These are phyloP conservation scores for Chlamydomonas schloesseri DNA, from an alignment of 139 green algal genomes.

Conservation along the genomic window DNA sequence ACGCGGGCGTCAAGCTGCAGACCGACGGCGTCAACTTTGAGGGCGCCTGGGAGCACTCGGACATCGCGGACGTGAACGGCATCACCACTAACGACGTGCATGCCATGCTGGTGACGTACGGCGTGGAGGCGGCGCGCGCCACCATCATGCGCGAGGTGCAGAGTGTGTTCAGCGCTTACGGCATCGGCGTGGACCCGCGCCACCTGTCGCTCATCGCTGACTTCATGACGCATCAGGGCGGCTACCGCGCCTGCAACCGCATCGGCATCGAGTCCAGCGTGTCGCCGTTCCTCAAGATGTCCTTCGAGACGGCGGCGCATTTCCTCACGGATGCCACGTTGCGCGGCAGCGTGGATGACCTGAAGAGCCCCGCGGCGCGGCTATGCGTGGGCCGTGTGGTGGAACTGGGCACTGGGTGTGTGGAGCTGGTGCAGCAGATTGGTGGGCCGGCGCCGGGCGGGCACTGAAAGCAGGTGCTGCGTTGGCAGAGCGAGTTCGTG, in stretches of 20 bases:
- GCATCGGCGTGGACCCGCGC: conserved; percentile 95
- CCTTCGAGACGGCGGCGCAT: conserved; percentile 95
- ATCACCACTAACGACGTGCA: conserved; percentile 92
- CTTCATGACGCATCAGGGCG: conserved; percentile 95
- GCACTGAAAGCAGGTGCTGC: background rate
- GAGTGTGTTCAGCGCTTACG: conserved; percentile 96
- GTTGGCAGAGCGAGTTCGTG: too few species aligned
- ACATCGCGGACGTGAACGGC: conserved; percentile 78
- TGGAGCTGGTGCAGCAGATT: conserved; percentile 49
- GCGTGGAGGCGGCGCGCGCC: conserved; percentile 95
- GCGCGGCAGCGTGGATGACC: conserved; percentile 74
- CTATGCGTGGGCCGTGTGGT: conserved; percentile 84
- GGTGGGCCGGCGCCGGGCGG: background rate
- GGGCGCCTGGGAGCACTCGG: conserved; percentile 71
- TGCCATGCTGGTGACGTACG: conserved; percentile 85
- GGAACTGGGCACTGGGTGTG: conserved; percentile 79
- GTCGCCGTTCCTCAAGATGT: conserved; percentile 96
- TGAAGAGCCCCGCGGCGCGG: conserved; percentile 80
- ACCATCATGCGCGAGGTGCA: conserved; percentile 89
- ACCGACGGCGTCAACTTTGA: conserved; percentile 95
- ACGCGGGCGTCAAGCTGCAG: conserved; percentile 74
- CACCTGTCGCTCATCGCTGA: conserved; percentile 96
- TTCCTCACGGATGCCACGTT: conserved; percentile 95
- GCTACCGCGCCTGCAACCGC: conserved; percentile 91
- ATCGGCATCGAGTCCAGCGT: conserved; percentile 91